Conservation (phyloP, 2,329 filamentous ascomycete species). For the Cladosporium phlei region DNA sequence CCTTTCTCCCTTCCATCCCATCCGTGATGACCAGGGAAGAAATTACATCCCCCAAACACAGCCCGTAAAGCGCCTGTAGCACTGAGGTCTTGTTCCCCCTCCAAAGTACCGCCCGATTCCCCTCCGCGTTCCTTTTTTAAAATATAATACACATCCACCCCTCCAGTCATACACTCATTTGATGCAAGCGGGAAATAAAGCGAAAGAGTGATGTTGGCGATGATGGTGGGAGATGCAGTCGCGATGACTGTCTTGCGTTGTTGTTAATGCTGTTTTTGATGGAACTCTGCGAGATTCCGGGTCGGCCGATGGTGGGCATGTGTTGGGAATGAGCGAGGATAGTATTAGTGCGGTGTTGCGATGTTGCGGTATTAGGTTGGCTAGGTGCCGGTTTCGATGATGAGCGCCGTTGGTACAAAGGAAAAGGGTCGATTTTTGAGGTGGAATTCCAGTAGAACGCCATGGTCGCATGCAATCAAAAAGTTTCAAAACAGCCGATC, state of each 20-base stretch:
- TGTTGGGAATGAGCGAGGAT: not conserved
- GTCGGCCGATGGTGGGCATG: not conserved
- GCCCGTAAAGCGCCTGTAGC: not conserved
- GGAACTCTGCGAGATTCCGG: too few species aligned
- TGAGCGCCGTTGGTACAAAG: constrained; percentile 4
- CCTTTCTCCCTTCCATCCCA: not conserved
- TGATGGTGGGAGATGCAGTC: constrained; percentile 6
- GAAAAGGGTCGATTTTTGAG: constrained; percentile 5
- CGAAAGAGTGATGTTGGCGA: not conserved
- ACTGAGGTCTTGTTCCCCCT: not conserved
- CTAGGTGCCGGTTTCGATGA: not conserved
- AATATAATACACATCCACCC: constrained; percentile 10
- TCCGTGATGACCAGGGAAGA: constrained; percentile 8
- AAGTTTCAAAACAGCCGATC: constrained; percentile 10
- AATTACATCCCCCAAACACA: not conserved
- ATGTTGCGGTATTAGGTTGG: constrained; percentile 3
- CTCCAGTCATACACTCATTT: constrained; percentile 12
- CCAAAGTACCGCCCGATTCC: not conserved
- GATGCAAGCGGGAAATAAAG: not conserved
- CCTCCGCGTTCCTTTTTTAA: not conserved
- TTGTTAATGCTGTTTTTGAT: too few species aligned
- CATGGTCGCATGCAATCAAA: constrained; percentile 2
- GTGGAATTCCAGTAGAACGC: not conserved
- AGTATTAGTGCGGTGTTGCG: constrained; percentile 9
- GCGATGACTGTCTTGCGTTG: not conserved